phyloP scores from a whole-genome alignment of 352 stramenopile genomes.

The Pythium folliculosum region DNA sequence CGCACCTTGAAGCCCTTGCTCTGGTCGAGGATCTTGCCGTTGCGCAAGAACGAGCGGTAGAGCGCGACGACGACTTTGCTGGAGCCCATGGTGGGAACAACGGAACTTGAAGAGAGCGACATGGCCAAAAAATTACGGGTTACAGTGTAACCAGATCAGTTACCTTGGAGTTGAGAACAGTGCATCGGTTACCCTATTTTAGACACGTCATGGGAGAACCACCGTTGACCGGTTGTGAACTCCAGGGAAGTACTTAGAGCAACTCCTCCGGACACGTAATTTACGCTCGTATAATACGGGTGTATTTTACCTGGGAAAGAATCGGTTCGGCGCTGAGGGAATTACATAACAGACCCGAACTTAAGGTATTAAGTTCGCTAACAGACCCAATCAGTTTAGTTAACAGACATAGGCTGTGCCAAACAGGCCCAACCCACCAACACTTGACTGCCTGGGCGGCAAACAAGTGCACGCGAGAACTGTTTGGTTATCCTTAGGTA shows the following conservation, averaged over 20 bases:
- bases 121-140: too few relatives aligned
- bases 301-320: background rate
- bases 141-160: too few relatives aligned
- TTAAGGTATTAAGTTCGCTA: background rate
- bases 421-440: too few relatives aligned
- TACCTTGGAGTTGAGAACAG: too few relatives aligned
- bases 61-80: constrained; percentile 62
- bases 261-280: background rate
- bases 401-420: constrained; percentile 1
- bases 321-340: background rate
- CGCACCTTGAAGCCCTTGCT: constrained; percentile 63
- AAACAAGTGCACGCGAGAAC: background rate
- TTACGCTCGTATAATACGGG: background rate
- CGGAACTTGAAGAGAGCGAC: background rate
- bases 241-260: background rate
- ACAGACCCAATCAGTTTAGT: background rate
- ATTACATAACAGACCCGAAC: constrained; percentile 1
- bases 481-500: too few relatives aligned
- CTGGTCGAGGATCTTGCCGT: constrained; percentile 61
- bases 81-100: constrained; percentile 38
- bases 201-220: too few relatives aligned
- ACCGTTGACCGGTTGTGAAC: too few relatives aligned
- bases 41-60: constrained; percentile 71
- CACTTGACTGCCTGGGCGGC: background rate
- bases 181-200: too few relatives aligned